Conservation (phyloP, 2,329 filamentous ascomycete species). For the Pseudogymnoascus sp. region DNA sequence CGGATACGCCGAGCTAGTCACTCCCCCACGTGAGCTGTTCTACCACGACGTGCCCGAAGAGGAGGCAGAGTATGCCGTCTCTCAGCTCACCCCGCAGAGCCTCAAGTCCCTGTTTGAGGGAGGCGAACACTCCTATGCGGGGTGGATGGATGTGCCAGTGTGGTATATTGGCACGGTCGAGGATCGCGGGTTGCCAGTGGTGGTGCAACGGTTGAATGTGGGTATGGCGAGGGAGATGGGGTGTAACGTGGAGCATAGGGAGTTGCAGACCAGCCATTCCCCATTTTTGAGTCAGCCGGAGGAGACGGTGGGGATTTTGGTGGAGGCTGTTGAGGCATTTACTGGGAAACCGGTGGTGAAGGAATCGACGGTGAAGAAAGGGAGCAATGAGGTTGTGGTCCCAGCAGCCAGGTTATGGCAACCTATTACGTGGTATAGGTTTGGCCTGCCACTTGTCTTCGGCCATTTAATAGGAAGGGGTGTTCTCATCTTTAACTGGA, state of each 20-base stretch:
- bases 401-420: conserved; percentile 12
- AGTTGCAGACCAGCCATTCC: conserved; percentile 34
- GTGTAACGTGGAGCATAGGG: conserved; percentile 26
- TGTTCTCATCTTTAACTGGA: conserved; percentile 12
- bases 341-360: conserved; percentile 12
- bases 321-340: conserved; percentile 30
- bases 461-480: conserved; percentile 13
- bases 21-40: conserved; percentile 29
- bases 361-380: background rate
- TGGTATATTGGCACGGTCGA: conserved; percentile 33
- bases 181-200: conserved; percentile 31
- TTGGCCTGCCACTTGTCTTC: conserved; percentile 14
- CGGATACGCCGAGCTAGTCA: conserved; percentile 31
- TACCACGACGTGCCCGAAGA: conserved; percentile 35
- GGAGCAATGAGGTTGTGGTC: conserved; percentile 2
- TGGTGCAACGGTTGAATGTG: conserved; percentile 29
- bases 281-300: conserved; percentile 35
- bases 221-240: conserved; percentile 31
- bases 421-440: conserved; percentile 16
- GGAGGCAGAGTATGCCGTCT: conserved; percentile 32
- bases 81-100: conserved; percentile 31
- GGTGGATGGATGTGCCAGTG: conserved; percentile 23
- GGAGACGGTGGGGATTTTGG: conserved; percentile 29
- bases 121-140: conserved; percentile 24
- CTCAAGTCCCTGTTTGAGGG: conserved; percentile 34